Evolutionary conservation across 2,329 filamentous ascomycete genomes (phyloP).

Genomic region (Diaporthe australafricana): DNA sequence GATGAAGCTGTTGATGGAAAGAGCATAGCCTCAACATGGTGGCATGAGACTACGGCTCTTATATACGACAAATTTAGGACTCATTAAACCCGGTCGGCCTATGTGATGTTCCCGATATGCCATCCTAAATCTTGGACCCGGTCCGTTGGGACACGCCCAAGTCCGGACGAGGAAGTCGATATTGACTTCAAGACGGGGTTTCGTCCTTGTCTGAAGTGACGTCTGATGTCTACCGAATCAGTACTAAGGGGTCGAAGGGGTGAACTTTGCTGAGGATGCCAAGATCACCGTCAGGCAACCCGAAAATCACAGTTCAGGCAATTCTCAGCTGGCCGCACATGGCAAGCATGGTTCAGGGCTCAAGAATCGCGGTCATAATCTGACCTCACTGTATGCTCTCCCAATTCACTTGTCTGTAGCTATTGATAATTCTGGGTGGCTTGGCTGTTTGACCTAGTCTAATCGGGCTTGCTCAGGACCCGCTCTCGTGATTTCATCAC

Average conservation of each 20-base stretch:
- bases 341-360: slow-evolving; percentile 11
- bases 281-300: slow-evolving; percentile 16
- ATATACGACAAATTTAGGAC: not conserved
- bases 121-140: slow-evolving; percentile 7
- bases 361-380: not conserved
- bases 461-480: slow-evolving; percentile 3
- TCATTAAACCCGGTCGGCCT: not conserved
- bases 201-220: slow-evolving; percentile 28
- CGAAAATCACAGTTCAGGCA: slow-evolving; percentile 13
- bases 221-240: slow-evolving; percentile 20
- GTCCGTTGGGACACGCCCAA: not conserved
- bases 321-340: not conserved
- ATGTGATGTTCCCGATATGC: not conserved
- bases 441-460: slow-evolving; percentile 19
- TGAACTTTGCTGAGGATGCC: not conserved
- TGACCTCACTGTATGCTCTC: not conserved
- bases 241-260: slow-evolving; percentile 16
- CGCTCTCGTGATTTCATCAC: not conserved
- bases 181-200: slow-evolving; percentile 23
- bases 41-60: not conserved
- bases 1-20: slow-evolving; percentile 10
- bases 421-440: not conserved
- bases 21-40: not conserved
- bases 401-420: not conserved
- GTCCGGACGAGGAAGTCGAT: slow-evolving; percentile 4